These are phyloP conservation scores for Penicillium sp. DNA, from an alignment of 2,329 filamentous ascomycete genomes.

Conservation along the genomic window DNA sequence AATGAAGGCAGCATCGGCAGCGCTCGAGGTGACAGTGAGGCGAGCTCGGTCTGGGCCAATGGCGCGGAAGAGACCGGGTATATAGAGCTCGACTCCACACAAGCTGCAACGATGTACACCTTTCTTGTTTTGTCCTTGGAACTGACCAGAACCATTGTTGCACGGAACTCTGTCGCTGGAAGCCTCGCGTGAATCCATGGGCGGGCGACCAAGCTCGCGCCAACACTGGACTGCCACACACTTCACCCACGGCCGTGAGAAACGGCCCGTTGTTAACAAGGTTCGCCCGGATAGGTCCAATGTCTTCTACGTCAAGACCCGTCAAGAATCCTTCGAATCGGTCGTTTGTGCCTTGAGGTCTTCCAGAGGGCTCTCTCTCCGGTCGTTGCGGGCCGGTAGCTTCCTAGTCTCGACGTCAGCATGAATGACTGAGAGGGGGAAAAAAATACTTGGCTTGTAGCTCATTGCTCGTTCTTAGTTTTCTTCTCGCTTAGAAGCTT, in stretches of 20 bases:
- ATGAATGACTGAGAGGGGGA: constrained; percentile 26
- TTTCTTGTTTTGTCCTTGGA: background rate
- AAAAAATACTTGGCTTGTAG: background rate
- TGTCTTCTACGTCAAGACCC: constrained; percentile 26
- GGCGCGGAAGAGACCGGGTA: constrained; percentile 6
- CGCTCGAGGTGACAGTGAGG: background rate
- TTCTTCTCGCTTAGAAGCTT: background rate
- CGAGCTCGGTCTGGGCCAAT: background rate
- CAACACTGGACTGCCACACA: constrained; percentile 1
- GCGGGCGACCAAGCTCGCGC: background rate
- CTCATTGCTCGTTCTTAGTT: background rate
- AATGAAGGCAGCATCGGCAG: background rate
- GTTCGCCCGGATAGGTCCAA: constrained; percentile 10
- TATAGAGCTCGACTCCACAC: constrained; percentile 1
- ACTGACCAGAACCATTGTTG: constrained; percentile 1
- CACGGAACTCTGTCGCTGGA: constrained; percentile 11
- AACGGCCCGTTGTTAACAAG: constrained; percentile 8
- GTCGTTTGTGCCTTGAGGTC: constrained; percentile 1
- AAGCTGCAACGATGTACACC: constrained; percentile 4
- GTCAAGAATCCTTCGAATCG: constrained; percentile 12
- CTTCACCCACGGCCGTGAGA: constrained; percentile 1
- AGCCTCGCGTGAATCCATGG: constrained; percentile 14
- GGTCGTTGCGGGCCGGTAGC: constrained; percentile 8
- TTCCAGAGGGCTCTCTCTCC: background rate
- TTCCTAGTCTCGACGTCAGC: constrained; percentile 33